Conservation (phyloP, 139 green algal species). For the Astrephomene gubernaculifera region DNA sequence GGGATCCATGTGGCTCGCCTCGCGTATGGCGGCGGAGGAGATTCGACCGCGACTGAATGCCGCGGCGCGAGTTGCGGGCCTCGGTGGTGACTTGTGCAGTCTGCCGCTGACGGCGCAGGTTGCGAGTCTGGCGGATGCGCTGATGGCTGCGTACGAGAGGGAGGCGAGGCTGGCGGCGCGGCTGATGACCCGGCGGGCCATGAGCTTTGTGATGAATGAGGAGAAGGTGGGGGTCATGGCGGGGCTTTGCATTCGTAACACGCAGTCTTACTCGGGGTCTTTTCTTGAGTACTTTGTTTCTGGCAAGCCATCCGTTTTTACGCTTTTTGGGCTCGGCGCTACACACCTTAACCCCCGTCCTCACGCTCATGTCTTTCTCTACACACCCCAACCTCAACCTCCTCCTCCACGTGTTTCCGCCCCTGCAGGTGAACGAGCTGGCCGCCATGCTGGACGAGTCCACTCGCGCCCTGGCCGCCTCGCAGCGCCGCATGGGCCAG, state of each 20-base stretch:
- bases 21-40: background rate
- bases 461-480: background rate
- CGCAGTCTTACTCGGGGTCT: background rate
- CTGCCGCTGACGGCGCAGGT: constrained; percentile 2
- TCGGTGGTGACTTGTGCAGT: background rate
- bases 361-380: background rate
- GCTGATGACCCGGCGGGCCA: constrained; percentile 18
- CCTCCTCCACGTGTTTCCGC: background rate
- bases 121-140: background rate
- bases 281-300: background rate
- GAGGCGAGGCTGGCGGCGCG: constrained; percentile 30
- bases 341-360: background rate
- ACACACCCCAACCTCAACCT: background rate
- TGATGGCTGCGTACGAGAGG: constrained; percentile 6
- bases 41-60: background rate
- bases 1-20: background rate
- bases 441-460: background rate
- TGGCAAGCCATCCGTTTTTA: background rate
- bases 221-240: background rate
- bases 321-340: background rate
- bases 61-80: background rate
- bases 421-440: background rate
- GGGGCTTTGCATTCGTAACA: background rate
- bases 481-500: background rate
- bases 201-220: background rate